Conservation (phyloP, 1,139 yeast species). For the Candida tropicalis region DNA sequence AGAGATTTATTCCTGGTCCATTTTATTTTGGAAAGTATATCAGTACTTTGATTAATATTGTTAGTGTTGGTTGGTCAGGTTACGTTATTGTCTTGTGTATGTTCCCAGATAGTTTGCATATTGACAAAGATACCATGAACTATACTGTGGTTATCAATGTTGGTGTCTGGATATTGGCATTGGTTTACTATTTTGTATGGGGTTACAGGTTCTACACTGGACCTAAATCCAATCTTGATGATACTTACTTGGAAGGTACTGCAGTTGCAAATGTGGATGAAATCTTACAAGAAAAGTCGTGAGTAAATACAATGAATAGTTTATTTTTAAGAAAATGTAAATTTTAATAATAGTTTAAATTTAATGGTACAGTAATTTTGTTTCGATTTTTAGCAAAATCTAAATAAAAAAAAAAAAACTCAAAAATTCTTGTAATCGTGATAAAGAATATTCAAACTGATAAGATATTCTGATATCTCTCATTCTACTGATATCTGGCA, state of each 20-base stretch:
- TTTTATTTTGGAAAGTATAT: slow-evolving; percentile 57
- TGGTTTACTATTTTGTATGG: slow-evolving; percentile 30
- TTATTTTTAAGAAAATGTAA: not conserved
- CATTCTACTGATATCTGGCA: no score
- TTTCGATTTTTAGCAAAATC: no score
- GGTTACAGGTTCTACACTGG: slow-evolving; percentile 36
- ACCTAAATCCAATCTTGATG: slow-evolving; percentile 37
- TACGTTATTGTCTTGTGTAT: slow-evolving; percentile 40
- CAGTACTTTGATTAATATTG: slow-evolving; percentile 37
- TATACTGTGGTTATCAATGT: slow-evolving; percentile 38
- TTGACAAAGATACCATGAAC: slow-evolving; percentile 36
- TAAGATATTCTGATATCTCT: no score
- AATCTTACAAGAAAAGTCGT: slow-evolving; percentile 2
- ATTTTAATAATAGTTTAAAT: no score
- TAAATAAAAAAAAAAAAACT: not conserved
- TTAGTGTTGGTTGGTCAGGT: slow-evolving; percentile 29
- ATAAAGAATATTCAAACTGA: no score
- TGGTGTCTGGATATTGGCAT: slow-evolving; percentile 37
- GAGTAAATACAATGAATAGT: no score
- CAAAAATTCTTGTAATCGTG: no score
- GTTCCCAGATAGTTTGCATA: slow-evolving; percentile 38
- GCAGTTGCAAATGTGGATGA: slow-evolving; percentile 4
- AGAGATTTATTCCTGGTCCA: slow-evolving; percentile 60
- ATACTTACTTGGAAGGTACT: slow-evolving; percentile 9
- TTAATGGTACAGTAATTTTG: not conserved